Evolutionary conservation across 2,329 filamentous ascomycete genomes (phyloP), one percentile per base, ranked within the genome.

Genomic region (Lasiodiplodia sp.): DNA sequence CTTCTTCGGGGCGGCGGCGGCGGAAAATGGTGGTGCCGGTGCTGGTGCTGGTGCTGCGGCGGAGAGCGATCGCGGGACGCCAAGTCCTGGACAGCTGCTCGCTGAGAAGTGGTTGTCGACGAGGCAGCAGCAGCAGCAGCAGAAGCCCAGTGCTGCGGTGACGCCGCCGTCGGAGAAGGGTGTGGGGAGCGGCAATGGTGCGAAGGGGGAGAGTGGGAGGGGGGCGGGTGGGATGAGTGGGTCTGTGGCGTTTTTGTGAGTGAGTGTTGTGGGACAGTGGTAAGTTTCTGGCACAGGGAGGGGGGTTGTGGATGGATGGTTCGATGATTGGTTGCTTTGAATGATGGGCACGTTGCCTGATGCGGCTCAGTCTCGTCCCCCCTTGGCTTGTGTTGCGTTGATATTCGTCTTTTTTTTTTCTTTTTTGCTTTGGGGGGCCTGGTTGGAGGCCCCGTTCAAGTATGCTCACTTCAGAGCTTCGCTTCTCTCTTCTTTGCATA

Each of bases 51-150:
- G 67, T 72, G 2, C 69, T 69, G 2, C 12, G 34, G 0, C 68
- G 47, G 66, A 38, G 51, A 52, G 53, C 16, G 52, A 47, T 34
- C 31, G 31, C 7, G 31, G 31, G 23, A 78, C 77, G 4, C 77
- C 70, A 16, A 71, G 63, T 37, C 49, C 75, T 1, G 76, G 77
- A 11, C 76, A 77, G 51, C 70, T 74, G 25, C 72, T 79, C 73
- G 77, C 73, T 3, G 75, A 79, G 37, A 70, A 70, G 10, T 79
- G 77, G 49, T 52, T 79, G 31, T 71, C 69, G n/a, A 72, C 74
- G 68, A 68, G 75, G 53, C 63, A 72, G 58, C 31, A 60, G 51
- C 31, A 34, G 31, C 31, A 34, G 31, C 5, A 34, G 31, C 31
- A 34, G 31, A 34, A 34, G 7, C 10, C 31, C 8, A 1, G 31